Evolutionary conservation across 2,329 filamentous ascomycete species (phyloP).

Genomic region (Fusarium sp.): DNA sequence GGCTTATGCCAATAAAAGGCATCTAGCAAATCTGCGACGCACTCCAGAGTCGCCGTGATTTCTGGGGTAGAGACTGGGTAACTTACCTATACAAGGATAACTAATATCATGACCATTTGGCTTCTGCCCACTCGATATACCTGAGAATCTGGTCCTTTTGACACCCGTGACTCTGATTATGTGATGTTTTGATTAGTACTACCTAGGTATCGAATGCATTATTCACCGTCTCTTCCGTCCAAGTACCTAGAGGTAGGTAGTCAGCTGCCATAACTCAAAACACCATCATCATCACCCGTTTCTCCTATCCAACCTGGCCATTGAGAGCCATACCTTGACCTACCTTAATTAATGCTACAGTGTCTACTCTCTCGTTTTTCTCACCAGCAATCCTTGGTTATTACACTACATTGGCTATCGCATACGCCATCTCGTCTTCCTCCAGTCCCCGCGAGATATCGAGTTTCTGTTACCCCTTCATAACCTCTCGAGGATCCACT

Average conservation of each 20-base stretch:
- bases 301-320: background rate
- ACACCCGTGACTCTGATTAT: background rate
- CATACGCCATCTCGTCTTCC: slow-evolving; percentile 24
- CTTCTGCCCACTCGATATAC: too few relatives aligned
- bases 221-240: slow-evolving; percentile 4
- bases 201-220: background rate
- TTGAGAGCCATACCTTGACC: background rate
- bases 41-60: slow-evolving; percentile 9
- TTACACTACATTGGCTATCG: slow-evolving; percentile 28
- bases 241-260: background rate
- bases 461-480: slow-evolving; percentile 50
- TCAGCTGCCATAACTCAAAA: slow-evolving; percentile 20
- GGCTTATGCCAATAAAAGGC: slow-evolving; percentile 27
- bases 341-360: background rate
- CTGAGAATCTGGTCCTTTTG: too few relatives aligned
- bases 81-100: background rate
- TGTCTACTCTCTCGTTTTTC: background rate
- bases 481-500: slow-evolving; percentile 47
- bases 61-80: slow-evolving; percentile 35
- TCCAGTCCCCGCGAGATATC: slow-evolving; percentile 39
- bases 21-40: slow-evolving; percentile 9
- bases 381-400: slow-evolving; percentile 11
- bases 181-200: background rate
- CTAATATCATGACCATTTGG: background rate
- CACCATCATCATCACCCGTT: slow-evolving; percentile 12